A percentile compares a stretch with the other conserved stretches of the same genome.
Evolutionary conservation across 1,284 basidiomycete genomes (phyloP).

Genomic region (Fistulinella cinereoalba): DNA sequence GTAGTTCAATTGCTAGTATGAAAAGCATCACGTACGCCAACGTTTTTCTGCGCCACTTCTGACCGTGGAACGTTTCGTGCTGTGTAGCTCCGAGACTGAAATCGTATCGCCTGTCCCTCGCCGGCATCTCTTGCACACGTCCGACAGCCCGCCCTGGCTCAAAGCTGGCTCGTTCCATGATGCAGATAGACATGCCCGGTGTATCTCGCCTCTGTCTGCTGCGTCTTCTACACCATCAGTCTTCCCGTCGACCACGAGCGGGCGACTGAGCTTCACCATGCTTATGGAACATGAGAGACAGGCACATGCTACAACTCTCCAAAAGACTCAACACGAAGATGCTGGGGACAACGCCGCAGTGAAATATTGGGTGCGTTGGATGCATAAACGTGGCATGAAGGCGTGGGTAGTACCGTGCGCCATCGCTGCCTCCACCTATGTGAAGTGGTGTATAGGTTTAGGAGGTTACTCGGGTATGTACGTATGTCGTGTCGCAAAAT

Average conservation of each 20-base stretch:
- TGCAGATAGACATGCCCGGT: conserved; percentile 17
- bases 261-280: conserved; percentile 36
- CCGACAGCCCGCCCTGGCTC: conserved; percentile 53
- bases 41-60: not conserved
- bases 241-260: conserved; percentile 17
- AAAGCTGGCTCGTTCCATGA: conserved; percentile 32
- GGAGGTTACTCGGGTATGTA: conserved; percentile 80
- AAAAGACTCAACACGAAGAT: conserved; percentile 12
- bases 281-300: conserved; percentile 36
- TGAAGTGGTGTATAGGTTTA: conserved; percentile 69
- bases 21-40: conserved; percentile 15
- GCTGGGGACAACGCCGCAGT: conserved; percentile 47
- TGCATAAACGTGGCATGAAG: conserved; percentile 66
- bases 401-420: conserved; percentile 54
- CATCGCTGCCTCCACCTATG: conserved; percentile 49
- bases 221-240: conserved; percentile 39
- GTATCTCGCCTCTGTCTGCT: conserved; percentile 44
- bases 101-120: conserved; percentile 58
- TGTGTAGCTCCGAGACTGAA: conserved; percentile 32
- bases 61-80: not conserved
- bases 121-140: conserved; percentile 51
- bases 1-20: conserved; percentile 14
- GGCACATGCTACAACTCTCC: conserved; percentile 16
- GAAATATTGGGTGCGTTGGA: conserved; percentile 68
- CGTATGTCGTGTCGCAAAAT: no score